Percentiles rank a stretch among this genome's conserved stretches.
Conservation (phyloP, 2,329 filamentous ascomycete species). For the Fusarium avenaceum region DNA sequence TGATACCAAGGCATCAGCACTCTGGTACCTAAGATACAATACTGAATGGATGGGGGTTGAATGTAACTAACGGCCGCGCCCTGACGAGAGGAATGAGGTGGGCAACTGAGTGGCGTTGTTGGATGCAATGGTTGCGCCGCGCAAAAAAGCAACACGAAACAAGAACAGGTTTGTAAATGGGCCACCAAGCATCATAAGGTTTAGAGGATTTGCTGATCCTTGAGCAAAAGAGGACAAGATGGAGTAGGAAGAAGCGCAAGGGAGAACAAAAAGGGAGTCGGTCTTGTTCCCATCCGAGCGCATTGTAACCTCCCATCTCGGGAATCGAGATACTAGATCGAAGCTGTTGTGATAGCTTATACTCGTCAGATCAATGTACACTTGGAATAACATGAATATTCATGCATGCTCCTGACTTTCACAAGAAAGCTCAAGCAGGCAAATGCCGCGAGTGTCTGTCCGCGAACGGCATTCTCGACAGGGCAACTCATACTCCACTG, state of each 20-base stretch:
- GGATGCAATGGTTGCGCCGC: slow-evolving; percentile 45
- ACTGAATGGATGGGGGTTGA: slow-evolving; percentile 17
- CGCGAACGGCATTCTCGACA: slow-evolving; percentile 13
- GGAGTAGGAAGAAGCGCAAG: slow-evolving; percentile 34
- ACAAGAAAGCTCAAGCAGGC: slow-evolving; percentile 34
- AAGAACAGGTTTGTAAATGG: slow-evolving; percentile 25
- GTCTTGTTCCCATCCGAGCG: slow-evolving; percentile 10
- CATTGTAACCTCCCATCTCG: slow-evolving; percentile 30
- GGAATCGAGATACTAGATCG: slow-evolving; percentile 6
- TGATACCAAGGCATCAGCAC: slow-evolving; percentile 30
- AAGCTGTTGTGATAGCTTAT: slow-evolving; percentile 29
- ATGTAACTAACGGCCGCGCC: slow-evolving; percentile 46
- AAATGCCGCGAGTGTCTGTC: slow-evolving; percentile 35
- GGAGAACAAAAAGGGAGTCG: slow-evolving; percentile 28
- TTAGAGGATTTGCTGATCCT: slow-evolving; percentile 40
- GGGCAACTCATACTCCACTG: not conserved
- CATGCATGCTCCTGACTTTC: slow-evolving; percentile 17
- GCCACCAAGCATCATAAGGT: slow-evolving; percentile 45
- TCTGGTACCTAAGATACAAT: not conserved
- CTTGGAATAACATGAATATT: slow-evolving; percentile 15
- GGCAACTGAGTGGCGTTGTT: slow-evolving; percentile 43
- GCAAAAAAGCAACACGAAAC: slow-evolving; percentile 47
- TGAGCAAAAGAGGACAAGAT: slow-evolving; percentile 12
- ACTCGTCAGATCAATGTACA: slow-evolving; percentile 14
- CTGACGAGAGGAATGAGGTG: slow-evolving; percentile 46